Percentiles rank a stretch among this genome's conserved stretches.
Conservation (phyloP, 257 asterid species). For the Petunia secreta region DNA sequence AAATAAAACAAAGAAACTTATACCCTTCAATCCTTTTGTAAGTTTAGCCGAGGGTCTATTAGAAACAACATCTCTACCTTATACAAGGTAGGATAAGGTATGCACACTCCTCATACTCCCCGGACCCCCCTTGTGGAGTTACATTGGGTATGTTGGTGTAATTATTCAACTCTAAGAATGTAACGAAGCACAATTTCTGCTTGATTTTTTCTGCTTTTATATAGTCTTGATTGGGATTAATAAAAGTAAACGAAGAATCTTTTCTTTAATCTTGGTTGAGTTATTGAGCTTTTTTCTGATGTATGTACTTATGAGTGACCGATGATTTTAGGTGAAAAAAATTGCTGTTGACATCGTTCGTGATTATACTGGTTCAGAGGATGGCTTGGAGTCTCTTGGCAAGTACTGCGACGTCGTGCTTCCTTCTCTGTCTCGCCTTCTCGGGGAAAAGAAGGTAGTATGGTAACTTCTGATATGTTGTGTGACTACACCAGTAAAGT, state of each 20-base stretch:
- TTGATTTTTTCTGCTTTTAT: too few species aligned
- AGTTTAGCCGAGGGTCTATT: too few species aligned
- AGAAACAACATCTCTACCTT: too few species aligned
- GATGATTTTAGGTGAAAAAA: conserved; percentile 58
- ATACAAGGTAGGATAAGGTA: too few species aligned
- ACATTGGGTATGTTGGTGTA: too few species aligned
- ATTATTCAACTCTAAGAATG: too few species aligned
- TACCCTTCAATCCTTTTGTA: too few species aligned
- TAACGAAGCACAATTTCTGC: too few species aligned
- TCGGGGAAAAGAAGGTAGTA: conserved; percentile 71
- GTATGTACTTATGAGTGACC: conserved; percentile 6
- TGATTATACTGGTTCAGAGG: conserved; percentile 94
- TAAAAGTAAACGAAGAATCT: too few species aligned
- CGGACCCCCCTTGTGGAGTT: too few species aligned
- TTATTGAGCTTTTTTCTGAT: not conserved
- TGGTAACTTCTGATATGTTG: not conserved
- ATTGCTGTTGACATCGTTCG: conserved; percentile 83
- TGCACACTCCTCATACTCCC: too few species aligned
- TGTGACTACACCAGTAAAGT: not conserved
- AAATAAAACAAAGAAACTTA: not conserved
- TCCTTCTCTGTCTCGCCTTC: conserved; percentile 65
- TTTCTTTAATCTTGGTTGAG: not conserved
- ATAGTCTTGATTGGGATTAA: too few species aligned
- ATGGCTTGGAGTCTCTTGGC: conserved; percentile 74
- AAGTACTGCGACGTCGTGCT: conserved; percentile 53